Conservation (phyloP, 2,329 filamentous ascomycete species). For the Calcarisporium arbuscula region DNA sequence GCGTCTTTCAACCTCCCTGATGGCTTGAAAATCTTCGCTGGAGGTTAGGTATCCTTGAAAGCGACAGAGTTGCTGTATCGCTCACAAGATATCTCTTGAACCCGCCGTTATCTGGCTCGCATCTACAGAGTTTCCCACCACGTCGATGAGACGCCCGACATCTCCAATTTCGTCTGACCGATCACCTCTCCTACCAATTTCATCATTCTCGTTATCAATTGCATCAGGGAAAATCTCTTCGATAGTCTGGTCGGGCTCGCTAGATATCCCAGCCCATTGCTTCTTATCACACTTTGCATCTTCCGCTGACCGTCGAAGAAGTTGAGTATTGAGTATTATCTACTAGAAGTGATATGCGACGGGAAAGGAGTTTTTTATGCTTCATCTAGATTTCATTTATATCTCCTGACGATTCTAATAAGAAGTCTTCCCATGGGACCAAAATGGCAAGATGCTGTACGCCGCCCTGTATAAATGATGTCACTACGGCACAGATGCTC, state of each 20-base stretch:
- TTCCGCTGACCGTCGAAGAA: slow-evolving; percentile 2
- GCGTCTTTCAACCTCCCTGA: not conserved
- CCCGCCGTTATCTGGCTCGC: not conserved
- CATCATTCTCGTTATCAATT: not conserved
- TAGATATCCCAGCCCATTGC: not conserved
- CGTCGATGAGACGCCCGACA: not conserved
- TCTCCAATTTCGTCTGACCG: not conserved
- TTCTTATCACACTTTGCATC: slow-evolving; percentile 1
- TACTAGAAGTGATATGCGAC: too few species aligned
- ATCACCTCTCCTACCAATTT: not conserved
- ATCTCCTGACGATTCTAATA: slow-evolving; percentile 1
- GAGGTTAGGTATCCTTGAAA: not conserved
- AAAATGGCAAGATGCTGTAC: slow-evolving; percentile 9
- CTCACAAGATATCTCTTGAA: not conserved
- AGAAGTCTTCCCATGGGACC: slow-evolving; percentile 8
- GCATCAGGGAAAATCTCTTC: too few species aligned
- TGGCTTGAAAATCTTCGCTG: not conserved
- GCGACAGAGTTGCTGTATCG: not conserved
- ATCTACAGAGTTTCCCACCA: not conserved
- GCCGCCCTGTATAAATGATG: not conserved
- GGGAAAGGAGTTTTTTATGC: slow-evolving; percentile 3
- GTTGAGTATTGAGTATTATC: too few species aligned
- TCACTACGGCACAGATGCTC: not conserved
- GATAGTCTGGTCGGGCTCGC: not conserved
- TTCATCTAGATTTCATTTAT: slow-evolving; percentile 8